These are phyloP conservation scores for Pseudogymnoascus sp. DNA, from an alignment of 2,329 filamentous ascomycete species.

Conservation along the genomic window DNA sequence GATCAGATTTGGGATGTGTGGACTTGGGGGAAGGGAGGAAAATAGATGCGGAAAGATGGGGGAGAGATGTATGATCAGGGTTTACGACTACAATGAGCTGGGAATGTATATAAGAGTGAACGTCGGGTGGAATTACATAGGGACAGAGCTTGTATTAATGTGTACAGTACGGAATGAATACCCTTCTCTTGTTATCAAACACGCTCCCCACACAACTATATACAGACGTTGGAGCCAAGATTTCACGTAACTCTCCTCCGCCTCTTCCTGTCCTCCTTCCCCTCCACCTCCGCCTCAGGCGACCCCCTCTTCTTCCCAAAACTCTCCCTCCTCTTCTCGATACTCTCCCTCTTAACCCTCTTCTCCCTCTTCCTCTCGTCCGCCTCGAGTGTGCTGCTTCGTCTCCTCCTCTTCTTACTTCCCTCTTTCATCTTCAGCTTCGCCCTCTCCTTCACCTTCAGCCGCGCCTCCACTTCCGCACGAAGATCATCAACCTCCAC, in stretches of 20 bases:
- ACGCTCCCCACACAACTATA: not conserved
- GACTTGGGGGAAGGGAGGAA: conserved; percentile 37
- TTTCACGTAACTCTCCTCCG: not conserved
- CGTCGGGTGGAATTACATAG: not conserved
- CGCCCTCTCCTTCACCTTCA: conserved; percentile 3
- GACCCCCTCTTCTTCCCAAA: not conserved
- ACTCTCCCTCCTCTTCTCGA: not conserved
- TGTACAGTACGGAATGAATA: conserved; percentile 2
- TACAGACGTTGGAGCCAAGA: not conserved
- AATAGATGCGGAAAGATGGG: conserved; percentile 18
- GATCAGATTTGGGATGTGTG: conserved; percentile 42
- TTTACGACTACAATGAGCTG: not conserved
- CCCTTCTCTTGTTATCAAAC: not conserved
- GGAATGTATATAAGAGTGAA: conserved; percentile 9
- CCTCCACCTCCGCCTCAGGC: conserved; percentile 3
- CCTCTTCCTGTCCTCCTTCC: not conserved
- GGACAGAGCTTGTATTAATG: not conserved
- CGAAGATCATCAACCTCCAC: conserved; percentile 9
- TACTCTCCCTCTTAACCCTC: conserved; percentile 8
- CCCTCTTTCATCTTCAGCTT: conserved; percentile 9
- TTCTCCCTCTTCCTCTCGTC: conserved; percentile 6
- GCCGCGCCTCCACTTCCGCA: conserved; percentile 7
- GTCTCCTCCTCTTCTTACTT: conserved; percentile 6
- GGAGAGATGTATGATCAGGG: conserved; percentile 23
- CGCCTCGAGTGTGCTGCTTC: not conserved